These are phyloP conservation scores for Pilasporangium apinafurcum DNA, from an alignment of 352 stramenopile species.

Conservation along the genomic window DNA sequence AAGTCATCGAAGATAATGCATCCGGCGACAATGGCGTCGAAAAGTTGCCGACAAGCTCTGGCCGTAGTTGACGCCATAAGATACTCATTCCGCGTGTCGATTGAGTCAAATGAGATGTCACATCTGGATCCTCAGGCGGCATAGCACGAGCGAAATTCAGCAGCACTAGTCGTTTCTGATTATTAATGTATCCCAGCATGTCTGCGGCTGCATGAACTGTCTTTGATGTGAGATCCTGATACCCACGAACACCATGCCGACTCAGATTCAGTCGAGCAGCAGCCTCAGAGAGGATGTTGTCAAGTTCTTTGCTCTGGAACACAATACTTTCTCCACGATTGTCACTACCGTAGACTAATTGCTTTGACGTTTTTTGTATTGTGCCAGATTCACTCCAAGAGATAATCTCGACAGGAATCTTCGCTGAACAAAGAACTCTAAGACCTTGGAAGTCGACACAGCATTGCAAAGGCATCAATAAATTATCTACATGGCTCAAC, in stretches of 20 bases:
- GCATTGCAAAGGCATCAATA: slow-evolving; percentile 71
- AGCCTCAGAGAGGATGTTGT: slow-evolving; percentile 52
- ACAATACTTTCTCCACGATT: slow-evolving; percentile 79
- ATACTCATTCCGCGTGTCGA: slow-evolving; percentile 86
- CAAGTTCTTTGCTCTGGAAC: slow-evolving; percentile 77
- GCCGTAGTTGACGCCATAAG: slow-evolving; percentile 88
- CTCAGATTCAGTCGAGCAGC: slow-evolving; percentile 76
- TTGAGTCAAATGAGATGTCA: slow-evolving; percentile 64
- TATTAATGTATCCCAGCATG: slow-evolving; percentile 69
- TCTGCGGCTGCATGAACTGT: slow-evolving; percentile 71
- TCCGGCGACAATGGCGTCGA: slow-evolving; percentile 69
- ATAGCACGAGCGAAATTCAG: slow-evolving; percentile 85
- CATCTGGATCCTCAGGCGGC: slow-evolving; percentile 81
- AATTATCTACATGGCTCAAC: slow-evolving; percentile 19
- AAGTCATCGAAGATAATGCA: slow-evolving; percentile 80
- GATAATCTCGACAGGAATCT: slow-evolving; percentile 74
- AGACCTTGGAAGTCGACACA: slow-evolving; percentile 87
- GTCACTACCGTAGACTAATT: slow-evolving; percentile 83
- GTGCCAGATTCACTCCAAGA: slow-evolving; percentile 51
- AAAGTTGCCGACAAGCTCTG: slow-evolving; percentile 67
- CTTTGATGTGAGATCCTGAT: slow-evolving; percentile 85
- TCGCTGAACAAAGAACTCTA: slow-evolving; percentile 78
- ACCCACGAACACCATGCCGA: slow-evolving; percentile 77
- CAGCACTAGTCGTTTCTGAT: slow-evolving; percentile 51
- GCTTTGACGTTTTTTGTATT: slow-evolving; percentile 55